phyloP scores from a whole-genome alignment of 2,329 filamentous ascomycete genomes.

The Metarhizium anisopliae region DNA sequence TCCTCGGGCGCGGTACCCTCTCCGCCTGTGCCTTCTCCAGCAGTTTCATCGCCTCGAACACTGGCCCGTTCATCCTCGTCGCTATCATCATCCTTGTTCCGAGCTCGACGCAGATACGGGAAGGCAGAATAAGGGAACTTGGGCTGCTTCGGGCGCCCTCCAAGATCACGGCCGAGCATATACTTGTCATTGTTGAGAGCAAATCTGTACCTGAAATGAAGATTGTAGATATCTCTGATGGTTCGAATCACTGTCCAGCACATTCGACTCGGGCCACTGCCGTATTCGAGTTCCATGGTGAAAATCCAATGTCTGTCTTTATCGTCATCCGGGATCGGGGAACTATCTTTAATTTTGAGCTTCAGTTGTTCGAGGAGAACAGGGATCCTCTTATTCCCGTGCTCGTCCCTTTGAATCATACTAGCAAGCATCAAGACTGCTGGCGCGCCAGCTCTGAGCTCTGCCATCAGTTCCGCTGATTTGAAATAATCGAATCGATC shows the following conservation, averaged over 20 bases:
- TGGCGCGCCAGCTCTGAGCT: constrained; percentile 83
- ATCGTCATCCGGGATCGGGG: constrained; percentile 54
- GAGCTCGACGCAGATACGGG: constrained; percentile 75
- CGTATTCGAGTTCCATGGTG: constrained; percentile 89
- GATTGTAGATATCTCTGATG: constrained; percentile 80
- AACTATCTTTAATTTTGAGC: constrained; percentile 74
- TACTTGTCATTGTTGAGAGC: constrained; percentile 78
- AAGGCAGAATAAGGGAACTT: constrained; percentile 85
- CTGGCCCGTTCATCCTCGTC: constrained; percentile 57
- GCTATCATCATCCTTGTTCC: constrained; percentile 70
- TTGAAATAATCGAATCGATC: constrained; percentile 90
- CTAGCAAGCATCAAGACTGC: constrained; percentile 91
- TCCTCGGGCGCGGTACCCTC: constrained; percentile 33
- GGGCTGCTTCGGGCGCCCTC: constrained; percentile 69
- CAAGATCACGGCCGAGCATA: constrained; percentile 58
- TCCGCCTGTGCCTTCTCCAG: constrained; percentile 46
- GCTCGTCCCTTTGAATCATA: constrained; percentile 96
- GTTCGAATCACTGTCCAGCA: constrained; percentile 88
- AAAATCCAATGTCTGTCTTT: constrained; percentile 73
- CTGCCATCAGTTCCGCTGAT: constrained; percentile 92
- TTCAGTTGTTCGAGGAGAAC: constrained; percentile 93
- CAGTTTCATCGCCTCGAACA: constrained; percentile 33
- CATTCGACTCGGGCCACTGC: constrained; percentile 91
- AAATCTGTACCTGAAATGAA: constrained; percentile 90
- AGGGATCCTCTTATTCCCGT: constrained; percentile 89